Evolutionary conservation across 257 asterid species (phyloP).

Genomic region (Thymus mandschuricus): DNA sequence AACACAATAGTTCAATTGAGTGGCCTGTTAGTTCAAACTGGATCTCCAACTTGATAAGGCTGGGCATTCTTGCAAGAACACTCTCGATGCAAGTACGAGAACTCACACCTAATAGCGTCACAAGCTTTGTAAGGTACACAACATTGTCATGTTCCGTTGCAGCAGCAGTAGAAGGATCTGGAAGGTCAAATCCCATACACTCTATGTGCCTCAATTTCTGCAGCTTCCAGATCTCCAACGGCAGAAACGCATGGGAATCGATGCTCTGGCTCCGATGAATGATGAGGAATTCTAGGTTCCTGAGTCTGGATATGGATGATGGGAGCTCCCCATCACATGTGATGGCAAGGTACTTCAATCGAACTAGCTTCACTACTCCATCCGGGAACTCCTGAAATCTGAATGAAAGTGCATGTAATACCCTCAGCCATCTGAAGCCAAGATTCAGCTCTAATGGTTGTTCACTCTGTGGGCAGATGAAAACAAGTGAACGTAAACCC

Average conservation of each 20-base stretch:
- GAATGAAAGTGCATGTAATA: neutral
- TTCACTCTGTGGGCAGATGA: neutral
- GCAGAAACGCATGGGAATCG: neutral
- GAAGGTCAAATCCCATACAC: slow-evolving; percentile 26
- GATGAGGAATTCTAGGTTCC: slow-evolving; percentile 30
- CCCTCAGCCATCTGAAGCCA: slow-evolving; percentile 5
- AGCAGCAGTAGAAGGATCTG: neutral
- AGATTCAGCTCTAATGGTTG: neutral
- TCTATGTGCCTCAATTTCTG: slow-evolving; percentile 39
- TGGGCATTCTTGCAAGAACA: slow-evolving; percentile 23
- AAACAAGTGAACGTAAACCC: too few relatives aligned
- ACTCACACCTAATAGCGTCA: slow-evolving; percentile 21
- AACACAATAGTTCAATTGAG: too few relatives aligned
- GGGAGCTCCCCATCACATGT: slow-evolving; percentile 13
- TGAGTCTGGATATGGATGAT: slow-evolving; percentile 23
- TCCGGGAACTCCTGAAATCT: neutral
- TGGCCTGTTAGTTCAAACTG: too few relatives aligned
- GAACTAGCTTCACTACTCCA: slow-evolving; percentile 7
- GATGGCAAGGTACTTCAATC: slow-evolving; percentile 40
- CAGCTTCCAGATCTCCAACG: slow-evolving; percentile 34
- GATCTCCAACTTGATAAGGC: slow-evolving; percentile 27
- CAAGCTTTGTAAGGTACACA: slow-evolving; percentile 16
- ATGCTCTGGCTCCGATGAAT: neutral
- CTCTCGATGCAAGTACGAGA: slow-evolving; percentile 10
- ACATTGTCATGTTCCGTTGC: too few relatives aligned